Percentiles rank a stretch among this genome's conserved stretches.
phyloP scores from a whole-genome alignment of 306 rosid genomes.

The Fragaria ananassa region DNA sequence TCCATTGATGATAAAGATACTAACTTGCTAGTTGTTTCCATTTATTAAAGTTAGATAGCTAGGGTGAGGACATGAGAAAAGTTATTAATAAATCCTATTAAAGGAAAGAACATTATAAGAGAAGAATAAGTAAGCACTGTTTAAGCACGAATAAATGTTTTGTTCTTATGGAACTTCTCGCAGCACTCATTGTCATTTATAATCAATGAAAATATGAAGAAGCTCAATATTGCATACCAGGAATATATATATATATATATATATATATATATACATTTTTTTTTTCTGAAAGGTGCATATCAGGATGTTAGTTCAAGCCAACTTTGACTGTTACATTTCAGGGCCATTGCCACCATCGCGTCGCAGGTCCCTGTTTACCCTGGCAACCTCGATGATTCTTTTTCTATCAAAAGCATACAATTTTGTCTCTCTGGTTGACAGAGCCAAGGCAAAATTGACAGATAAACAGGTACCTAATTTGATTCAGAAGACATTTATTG shows the following conservation, averaged over 20 bases:
- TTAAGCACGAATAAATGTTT: not conserved
- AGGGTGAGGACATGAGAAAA: not conserved
- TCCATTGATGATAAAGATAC: not conserved
- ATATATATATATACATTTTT: not conserved
- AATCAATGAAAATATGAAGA: not conserved
- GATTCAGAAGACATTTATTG: constrained; percentile 11
- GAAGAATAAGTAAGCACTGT: not conserved
- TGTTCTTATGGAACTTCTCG: not conserved
- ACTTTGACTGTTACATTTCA: constrained; percentile 35
- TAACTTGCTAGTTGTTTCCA: not conserved
- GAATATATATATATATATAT: not conserved
- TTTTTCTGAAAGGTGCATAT: too few relatives aligned
- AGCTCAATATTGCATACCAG: constrained; percentile 6
- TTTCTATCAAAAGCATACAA: constrained; percentile 67
- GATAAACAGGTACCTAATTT: constrained; percentile 49
- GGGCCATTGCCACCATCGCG: constrained; percentile 85
- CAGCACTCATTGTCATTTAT: not conserved
- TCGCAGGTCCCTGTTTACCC: constrained; percentile 70
- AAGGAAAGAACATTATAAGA: not conserved
- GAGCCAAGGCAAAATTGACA: constrained; percentile 48
- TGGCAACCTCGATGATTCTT: constrained; percentile 88
- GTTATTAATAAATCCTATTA: not conserved
- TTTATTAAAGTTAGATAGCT: not conserved
- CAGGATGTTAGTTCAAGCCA: constrained; percentile 17
- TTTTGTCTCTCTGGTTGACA: constrained; percentile 50